Evolutionary conservation across 176 grass and related monocot genomes (phyloP), one percentile per base, ranked within the genome.

Genomic region (Aegilops speltoides): DNA sequence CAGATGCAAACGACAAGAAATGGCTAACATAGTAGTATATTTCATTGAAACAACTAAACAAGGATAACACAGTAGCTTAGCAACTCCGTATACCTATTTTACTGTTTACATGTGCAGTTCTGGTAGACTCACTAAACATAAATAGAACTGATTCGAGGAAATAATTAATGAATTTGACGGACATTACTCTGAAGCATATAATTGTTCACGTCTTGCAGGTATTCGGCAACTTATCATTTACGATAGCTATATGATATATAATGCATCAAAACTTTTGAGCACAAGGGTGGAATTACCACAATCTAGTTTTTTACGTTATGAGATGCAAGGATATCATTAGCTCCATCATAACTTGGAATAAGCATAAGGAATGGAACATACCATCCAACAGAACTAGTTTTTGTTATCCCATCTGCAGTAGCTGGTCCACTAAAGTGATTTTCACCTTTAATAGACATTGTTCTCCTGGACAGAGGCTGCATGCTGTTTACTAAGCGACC

Each of bases 391-490:
- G 92, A 98, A 84, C 76, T 89, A 41, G 86, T 84, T 66, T 82
- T 91, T 80, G 80, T 85, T 82, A 86, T 86, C 82, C 93, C 91
- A 82, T 91, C 90, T 76, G 86, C 83, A 79, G 86, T 77, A 17
- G 33, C 31, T 19, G 37, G 16, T 62, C 86, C 77, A 34, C 90
- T 79, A 73, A 91, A 86, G 60, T 90, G 82, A 89, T 80, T 92
- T 59, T 94, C 90, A 79, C 82, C 88, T 93, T 91, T 98, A 70
- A 96, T 84, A 87, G 86, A 90, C 73, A 85, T 90, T 76, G 88
- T 91, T 88, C 86, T 98, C 90, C 93, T 92, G 50, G 96, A 94
- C 72, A 91, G 64, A 87, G 91, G 91, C 25, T 93, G 95, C 70
- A 83, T 81, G 73, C 76, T 85, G 84, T 84, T 93, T 87, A 88